Conservation (phyloP, 106 monocot genomes). For the Amphibolis antarctica region DNA sequence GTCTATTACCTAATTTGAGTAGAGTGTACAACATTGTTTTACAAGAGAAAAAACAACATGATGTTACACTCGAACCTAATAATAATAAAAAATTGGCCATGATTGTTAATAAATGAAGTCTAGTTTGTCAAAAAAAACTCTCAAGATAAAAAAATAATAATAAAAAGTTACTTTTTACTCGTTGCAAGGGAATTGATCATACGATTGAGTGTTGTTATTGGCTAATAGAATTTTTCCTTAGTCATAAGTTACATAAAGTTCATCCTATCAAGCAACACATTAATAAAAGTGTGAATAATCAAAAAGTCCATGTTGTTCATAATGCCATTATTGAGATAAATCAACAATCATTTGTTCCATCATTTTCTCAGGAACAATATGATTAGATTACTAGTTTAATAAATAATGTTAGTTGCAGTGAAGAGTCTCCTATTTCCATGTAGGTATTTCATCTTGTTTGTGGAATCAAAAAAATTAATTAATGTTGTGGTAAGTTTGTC, state of each 20-base stretch:
- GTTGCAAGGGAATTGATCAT: neutral
- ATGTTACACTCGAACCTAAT: neutral
- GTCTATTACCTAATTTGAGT: neutral
- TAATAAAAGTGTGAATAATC: neutral
- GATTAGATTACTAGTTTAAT: neutral
- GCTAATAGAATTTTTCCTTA: neutral
- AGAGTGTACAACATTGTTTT: neutral
- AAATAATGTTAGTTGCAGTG: neutral
- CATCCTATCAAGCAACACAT: neutral
- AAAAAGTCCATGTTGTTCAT: neutral
- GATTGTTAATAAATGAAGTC: neutral
- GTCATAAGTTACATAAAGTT: neutral
- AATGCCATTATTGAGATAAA: neutral
- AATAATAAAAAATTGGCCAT: neutral
- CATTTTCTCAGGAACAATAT: neutral
- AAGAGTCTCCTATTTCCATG: neutral
- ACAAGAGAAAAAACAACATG: neutral
- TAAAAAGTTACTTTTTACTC: neutral
- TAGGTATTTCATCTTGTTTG: neutral
- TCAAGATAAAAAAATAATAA: neutral
- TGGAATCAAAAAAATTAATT: neutral
- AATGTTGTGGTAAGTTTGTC: neutral
- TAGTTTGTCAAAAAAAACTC: neutral
- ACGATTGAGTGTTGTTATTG: neutral
- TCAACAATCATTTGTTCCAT: neutral